phyloP scores from a whole-genome alignment of 805 yeast species.

The Cyberlindnera japonica region DNA sequence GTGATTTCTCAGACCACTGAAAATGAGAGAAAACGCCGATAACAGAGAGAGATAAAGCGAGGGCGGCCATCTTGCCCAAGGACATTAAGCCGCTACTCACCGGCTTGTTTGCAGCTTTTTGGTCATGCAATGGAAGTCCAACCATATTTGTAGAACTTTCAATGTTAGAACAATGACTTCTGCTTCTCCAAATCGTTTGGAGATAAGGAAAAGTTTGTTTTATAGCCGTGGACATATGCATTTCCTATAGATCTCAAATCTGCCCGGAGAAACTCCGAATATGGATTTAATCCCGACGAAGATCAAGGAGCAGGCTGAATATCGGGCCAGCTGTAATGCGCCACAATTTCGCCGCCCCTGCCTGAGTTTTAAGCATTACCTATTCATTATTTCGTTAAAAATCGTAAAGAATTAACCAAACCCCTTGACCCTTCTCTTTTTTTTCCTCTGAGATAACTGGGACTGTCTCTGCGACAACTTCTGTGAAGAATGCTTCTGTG shows the following conservation, averaged over 20 bases:
- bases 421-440: constrained; percentile 19
- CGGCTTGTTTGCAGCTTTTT: not conserved
- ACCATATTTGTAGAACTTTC: not conserved
- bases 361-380: too few species aligned
- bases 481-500: constrained; percentile 4
- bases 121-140: not conserved
- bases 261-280: too few species aligned
- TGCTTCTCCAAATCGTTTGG: too few species aligned
- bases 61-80: not conserved
- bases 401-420: constrained; percentile 15
- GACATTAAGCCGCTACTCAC: not conserved
- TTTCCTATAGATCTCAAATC: too few species aligned
- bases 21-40: constrained; percentile 2
- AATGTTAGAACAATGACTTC: too few species aligned
- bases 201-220: too few species aligned
- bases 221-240: too few species aligned
- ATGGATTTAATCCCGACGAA: too few species aligned
- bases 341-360: too few species aligned
- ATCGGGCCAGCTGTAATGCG: too few species aligned
- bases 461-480: not conserved
- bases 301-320: too few species aligned
- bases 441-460: constrained; percentile 13
- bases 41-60: not conserved
- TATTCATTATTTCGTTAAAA: not conserved
- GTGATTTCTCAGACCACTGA: not conserved